phyloP scores from a whole-genome alignment of 139 green algal genomes.

The Coelastrella sp. region DNA sequence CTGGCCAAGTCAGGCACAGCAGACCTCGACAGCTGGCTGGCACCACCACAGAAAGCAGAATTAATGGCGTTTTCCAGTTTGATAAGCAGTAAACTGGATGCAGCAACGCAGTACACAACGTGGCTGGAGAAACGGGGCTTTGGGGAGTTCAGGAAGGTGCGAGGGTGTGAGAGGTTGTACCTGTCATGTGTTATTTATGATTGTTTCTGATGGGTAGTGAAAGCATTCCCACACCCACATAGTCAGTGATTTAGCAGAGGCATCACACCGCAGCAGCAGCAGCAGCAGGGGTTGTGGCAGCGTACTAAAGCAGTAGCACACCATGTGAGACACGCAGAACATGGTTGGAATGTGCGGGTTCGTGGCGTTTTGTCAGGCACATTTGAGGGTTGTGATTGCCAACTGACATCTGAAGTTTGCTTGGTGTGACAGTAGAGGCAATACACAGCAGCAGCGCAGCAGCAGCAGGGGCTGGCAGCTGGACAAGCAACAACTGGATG shows the following conservation, averaged over 20 bases:
- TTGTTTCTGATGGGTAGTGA: too few species aligned
- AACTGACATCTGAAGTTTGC: too few species aligned
- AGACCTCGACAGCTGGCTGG: slow-evolving; percentile 70
- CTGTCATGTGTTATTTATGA: too few species aligned
- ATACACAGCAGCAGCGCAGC: too few species aligned
- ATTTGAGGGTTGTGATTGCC: too few species aligned
- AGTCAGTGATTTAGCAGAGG: too few species aligned
- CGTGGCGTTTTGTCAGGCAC: too few species aligned
- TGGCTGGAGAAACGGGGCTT: slow-evolving; percentile 74
- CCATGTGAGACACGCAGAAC: too few species aligned
- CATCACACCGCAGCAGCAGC: too few species aligned
- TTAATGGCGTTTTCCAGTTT: slow-evolving; percentile 64
- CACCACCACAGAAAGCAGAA: slow-evolving; percentile 54
- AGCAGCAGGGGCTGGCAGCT: background rate
- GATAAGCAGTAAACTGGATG: slow-evolving; percentile 61
- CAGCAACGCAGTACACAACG: slow-evolving; percentile 60
- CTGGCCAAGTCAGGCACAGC: slow-evolving; percentile 17
- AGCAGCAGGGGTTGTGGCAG: background rate
- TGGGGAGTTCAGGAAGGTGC: slow-evolving; percentile 64
- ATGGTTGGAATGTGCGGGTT: too few species aligned
- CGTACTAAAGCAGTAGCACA: too few species aligned
- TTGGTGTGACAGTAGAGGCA: background rate
- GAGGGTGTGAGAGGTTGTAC: background rate
- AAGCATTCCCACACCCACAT: too few species aligned
- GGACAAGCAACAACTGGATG: background rate